phyloP scores from a whole-genome alignment of 257 asterid genomes.

The Prunella vulgaris region DNA sequence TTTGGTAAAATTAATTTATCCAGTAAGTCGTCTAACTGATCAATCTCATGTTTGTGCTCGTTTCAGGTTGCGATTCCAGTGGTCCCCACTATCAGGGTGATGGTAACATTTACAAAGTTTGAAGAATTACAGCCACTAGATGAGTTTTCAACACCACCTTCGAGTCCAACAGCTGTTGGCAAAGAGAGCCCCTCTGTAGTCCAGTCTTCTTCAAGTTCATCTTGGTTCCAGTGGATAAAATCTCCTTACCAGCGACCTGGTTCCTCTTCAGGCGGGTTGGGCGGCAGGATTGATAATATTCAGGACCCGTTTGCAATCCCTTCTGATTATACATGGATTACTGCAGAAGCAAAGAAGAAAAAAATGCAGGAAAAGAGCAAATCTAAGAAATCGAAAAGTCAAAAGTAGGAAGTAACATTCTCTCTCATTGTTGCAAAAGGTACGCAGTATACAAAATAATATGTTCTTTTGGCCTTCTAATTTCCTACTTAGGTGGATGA shows the following conservation, averaged over 20 bases:
- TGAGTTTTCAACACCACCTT: constrained; percentile 87
- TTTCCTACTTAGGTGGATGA: constrained; percentile 17
- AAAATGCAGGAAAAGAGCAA: constrained; percentile 84
- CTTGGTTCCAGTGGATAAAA: constrained; percentile 98
- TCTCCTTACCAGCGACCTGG: constrained; percentile 61
- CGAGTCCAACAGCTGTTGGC: constrained; percentile 57
- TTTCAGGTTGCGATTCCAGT: constrained; percentile 91
- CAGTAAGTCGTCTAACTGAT: not conserved
- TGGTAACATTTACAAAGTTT: constrained; percentile 88
- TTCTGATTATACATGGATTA: constrained; percentile 69
- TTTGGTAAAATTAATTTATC: not conserved
- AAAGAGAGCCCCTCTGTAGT: constrained; percentile 47
- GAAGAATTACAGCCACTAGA: constrained; percentile 85
- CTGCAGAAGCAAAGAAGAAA: constrained; percentile 85
- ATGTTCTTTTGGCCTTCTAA: constrained; percentile 15
- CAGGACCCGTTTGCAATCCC: constrained; percentile 85
- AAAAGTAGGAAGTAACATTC: constrained; percentile 23
- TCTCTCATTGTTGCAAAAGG: not conserved
- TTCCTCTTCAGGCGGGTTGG: constrained; percentile 48
- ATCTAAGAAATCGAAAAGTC: constrained; percentile 59
- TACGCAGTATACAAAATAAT: constrained; percentile 1
- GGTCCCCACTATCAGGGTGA: constrained; percentile 82
- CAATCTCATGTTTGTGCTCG: not conserved
- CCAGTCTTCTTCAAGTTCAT: constrained; percentile 54
- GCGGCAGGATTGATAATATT: constrained; percentile 53